A percentile compares a stretch with the other conserved stretches of the same genome.
These are phyloP conservation scores for Kodamaea nitidulidarum DNA, from an alignment of 805 yeast species.

Conservation along the genomic window DNA sequence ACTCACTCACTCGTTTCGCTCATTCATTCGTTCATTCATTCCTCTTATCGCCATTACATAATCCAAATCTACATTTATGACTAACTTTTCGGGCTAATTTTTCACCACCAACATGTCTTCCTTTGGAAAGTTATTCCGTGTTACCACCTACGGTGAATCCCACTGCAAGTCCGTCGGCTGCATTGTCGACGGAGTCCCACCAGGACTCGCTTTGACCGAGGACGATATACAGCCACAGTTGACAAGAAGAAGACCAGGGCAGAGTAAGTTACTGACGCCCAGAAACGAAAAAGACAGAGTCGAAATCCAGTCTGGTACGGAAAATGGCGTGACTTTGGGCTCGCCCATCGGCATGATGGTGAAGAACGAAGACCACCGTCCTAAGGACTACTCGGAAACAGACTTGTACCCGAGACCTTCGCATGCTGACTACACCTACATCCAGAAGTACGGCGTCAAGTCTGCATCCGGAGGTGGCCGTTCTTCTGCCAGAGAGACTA, in stretches of 20 bases:
- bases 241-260: constrained; percentile 97
- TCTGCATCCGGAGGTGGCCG: constrained; percentile 98
- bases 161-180: constrained; percentile 98
- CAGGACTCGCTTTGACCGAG: constrained; percentile 82
- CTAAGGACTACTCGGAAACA: constrained; percentile 92
- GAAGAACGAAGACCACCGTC: constrained; percentile 92
- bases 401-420: constrained; percentile 96
- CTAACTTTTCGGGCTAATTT: constrained; percentile 6
- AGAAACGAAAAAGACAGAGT: constrained; percentile 93
- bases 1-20: no score
- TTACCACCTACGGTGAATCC: constrained; percentile 96
- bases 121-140: constrained; percentile 46
- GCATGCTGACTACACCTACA: constrained; percentile 94
- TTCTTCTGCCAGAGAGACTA: constrained; percentile 95
- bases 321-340: constrained; percentile 84
- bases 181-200: constrained; percentile 97
- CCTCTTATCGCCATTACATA: not conserved
- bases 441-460: constrained; percentile 85
- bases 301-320: constrained; percentile 91
- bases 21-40: no score
- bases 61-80: not conserved
- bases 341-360: constrained; percentile 95
- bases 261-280: constrained; percentile 87
- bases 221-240: constrained; percentile 92
- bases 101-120: constrained; percentile 30